Evolutionary conservation across 73 alveolate species (phyloP).

Genomic region (Symbiodinium natans): DNA sequence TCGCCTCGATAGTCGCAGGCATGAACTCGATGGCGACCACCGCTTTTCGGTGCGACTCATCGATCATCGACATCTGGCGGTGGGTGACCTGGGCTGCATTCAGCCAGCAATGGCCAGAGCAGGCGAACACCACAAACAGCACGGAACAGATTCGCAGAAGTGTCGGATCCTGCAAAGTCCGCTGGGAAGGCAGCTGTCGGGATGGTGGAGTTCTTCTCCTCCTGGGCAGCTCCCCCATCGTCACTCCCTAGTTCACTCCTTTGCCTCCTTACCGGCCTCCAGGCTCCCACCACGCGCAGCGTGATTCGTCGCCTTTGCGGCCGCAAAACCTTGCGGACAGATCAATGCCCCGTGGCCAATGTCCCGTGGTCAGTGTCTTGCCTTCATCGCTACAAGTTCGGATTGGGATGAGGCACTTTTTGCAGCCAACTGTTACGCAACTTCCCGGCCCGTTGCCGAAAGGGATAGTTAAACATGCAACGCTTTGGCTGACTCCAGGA

Average conservation of each 20-base stretch:
- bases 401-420: too few relatives aligned
- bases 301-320: not conserved
- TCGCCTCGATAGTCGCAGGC: constrained; percentile 57
- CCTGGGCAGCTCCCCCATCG: constrained; percentile 35
- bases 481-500: too few relatives aligned
- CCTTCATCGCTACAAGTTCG: too few relatives aligned
- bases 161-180: too few relatives aligned
- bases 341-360: too few relatives aligned
- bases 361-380: too few relatives aligned
- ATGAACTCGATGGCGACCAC: constrained; percentile 71
- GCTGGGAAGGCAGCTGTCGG: constrained; percentile 32
- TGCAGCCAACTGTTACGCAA: too few relatives aligned
- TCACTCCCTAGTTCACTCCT: too few relatives aligned
- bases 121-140: not conserved
- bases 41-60: constrained; percentile 54
- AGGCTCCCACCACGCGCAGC: not conserved
- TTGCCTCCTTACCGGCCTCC: too few relatives aligned
- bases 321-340: not conserved
- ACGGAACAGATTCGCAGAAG: not conserved
- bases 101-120: too few relatives aligned
- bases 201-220: constrained; percentile 82
- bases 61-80: constrained; percentile 66
- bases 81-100: constrained; percentile 1
- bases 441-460: too few relatives aligned
- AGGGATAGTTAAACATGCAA: too few relatives aligned